Base-by-base conservation (phyloP, 345 rosid genomes). In the Acer yangbiense region DNA sequence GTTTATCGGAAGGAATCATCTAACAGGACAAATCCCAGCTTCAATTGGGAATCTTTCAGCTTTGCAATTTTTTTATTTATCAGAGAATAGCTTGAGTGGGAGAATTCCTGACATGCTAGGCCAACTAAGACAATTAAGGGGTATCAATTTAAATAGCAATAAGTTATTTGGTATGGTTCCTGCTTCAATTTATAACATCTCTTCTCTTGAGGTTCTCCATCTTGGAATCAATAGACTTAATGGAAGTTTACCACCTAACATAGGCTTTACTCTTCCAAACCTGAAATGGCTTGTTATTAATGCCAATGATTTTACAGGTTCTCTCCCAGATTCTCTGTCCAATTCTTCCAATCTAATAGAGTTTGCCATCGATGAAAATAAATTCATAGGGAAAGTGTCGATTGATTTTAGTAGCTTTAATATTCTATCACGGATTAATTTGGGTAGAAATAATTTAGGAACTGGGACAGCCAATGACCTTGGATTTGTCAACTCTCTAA, bases 241-340 rank as follows among this genome's bases (percentile, higher is more conserved):
- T 67, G 80, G 89, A 18, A 67, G 17, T 3, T 44, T 82, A 46
- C 84, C 84, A 0, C 23, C 18, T 0, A 16, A 48, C 54, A 0
- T 81, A 17, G 78, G 85, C 16, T 16, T 21, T 27, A 61, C 55
- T 39, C 77, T 83, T 46, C 85, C 82, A 23, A 78, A 76, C 52
- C 50, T 85, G 0, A 2, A 21, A n/a, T 0, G 0, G 14, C 0
- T 69, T 62, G 0, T 1, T 6, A 3, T 76, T 14, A 2, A 0
- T 23, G 2, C 0, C 0, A 81, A 81, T 20, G 1, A 48, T 7
- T 62, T 81, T 7, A 43, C 8, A 12, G 86, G 86, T 4, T 14
- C 39, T 13, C 48, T 79, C 16, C 79, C 83, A 11, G 5, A 2
- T 1, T 81, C 85, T 7, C 0, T 83, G 10, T 73, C 82, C 57